Evolutionary conservation across 805 yeast species (phyloP), one percentile per base, ranked within the genome.

Genomic region (Kodamaea sagamina): DNA sequence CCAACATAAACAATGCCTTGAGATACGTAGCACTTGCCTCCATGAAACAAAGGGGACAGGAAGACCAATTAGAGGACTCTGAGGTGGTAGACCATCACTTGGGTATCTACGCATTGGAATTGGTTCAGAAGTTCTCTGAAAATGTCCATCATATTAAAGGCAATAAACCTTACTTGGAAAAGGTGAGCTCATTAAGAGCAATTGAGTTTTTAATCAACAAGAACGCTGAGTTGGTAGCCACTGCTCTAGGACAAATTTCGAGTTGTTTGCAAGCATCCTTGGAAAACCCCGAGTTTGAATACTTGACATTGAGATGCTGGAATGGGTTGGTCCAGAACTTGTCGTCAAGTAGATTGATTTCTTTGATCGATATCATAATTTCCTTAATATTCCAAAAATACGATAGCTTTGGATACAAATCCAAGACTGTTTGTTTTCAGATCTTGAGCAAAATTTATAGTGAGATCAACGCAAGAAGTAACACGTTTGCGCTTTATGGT

Each of bases 191-290:
- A 1, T 71, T 92, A 2, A 70, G 79, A 43, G 97, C 96, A 0
- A 76, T 92, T 22, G 78, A 82, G 28, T 78, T 84, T 44, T 63
- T 92, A 17, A 78, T 86, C 5, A 70, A 74, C 32, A 67, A 72
- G 18, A 71, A 81, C 11, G 77, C 86, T 22, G 75, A 79, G 4
- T 77, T 86, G 1, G 65, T 68, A 0, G 55, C 70, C 2, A 60
- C 70, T 28, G 87, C 88, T 0, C 62, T 86, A 26, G 95, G 96
- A 0, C 98, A 90, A 58, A 78, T 92, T 4, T 84, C 88, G 46
- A 85, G 95, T 1, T 86, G 95, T 53, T 65, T 92, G 9, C 96
- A 89, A 57, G 81, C 89, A 1, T 83, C 92, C 0, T 62, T 90
- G 16, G 89, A 83, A 29, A 76, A 75, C 13, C 65, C 74, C 0